phyloP scores from a whole-genome alignment of 768 basidiomycete species.

The Tylopilus plumbeoviolaceoides region DNA sequence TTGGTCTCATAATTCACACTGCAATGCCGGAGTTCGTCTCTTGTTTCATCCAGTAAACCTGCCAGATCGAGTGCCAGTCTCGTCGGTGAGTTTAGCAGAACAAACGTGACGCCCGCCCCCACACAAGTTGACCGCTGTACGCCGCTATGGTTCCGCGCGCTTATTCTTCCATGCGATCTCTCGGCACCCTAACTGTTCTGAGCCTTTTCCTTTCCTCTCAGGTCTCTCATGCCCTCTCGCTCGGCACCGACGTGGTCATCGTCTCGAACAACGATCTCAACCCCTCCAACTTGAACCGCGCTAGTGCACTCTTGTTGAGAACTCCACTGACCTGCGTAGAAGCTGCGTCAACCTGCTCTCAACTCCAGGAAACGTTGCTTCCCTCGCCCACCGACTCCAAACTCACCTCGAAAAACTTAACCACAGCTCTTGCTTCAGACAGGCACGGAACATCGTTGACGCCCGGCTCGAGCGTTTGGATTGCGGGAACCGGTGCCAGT shows the following conservation, averaged over 20 bases:
- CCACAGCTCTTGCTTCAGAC: conserved; percentile 2
- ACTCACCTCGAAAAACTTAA: conserved; percentile 3
- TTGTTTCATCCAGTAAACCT: too few relatives aligned
- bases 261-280: conserved; percentile 15
- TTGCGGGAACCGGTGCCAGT: conserved; percentile 4
- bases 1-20: too few relatives aligned
- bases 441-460: conserved; percentile 5
- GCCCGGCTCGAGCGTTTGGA: conserved; percentile 1
- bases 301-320: conserved; percentile 7
- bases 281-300: conserved; percentile 3
- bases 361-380: conserved; percentile 9
- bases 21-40: too few relatives aligned
- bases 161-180: not conserved
- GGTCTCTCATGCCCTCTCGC: not conserved
- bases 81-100: too few relatives aligned
- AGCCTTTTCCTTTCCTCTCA: not conserved
- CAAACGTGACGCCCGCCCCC: too few relatives aligned
- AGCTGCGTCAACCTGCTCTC: not conserved
- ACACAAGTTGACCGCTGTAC: too few relatives aligned
- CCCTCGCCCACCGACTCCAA: not conserved
- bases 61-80: too few relatives aligned
- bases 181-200: not conserved
- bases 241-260: conserved; percentile 4
- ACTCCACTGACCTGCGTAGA: conserved; percentile 1
- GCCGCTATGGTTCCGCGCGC: too few relatives aligned